Conservation (phyloP, 257 asterid species). For the Solanum tarijense region DNA sequence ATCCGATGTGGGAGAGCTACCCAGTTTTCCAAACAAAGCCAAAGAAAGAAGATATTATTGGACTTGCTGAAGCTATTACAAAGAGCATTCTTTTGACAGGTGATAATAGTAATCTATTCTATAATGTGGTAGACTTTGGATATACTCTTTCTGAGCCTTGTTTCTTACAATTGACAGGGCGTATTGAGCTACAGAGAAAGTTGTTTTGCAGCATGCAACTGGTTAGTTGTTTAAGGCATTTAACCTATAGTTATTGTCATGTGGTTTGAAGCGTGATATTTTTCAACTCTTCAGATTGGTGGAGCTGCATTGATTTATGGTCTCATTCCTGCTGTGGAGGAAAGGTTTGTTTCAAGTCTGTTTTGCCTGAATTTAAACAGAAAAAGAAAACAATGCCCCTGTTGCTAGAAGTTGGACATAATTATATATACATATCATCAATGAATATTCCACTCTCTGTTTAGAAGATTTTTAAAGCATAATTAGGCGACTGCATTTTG, state of each 20-base stretch:
- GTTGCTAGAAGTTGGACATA: not conserved
- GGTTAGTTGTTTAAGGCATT: slow-evolving; percentile 36
- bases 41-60: slow-evolving; percentile 69
- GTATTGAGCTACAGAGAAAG: slow-evolving; percentile 88
- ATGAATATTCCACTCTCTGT: not conserved
- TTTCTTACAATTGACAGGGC: slow-evolving; percentile 38
- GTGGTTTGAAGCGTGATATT: slow-evolving; percentile 4
- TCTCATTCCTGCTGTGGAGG: slow-evolving; percentile 89
- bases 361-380: not conserved
- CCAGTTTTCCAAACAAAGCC: slow-evolving; percentile 64
- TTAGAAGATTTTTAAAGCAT: not conserved
- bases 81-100: slow-evolving; percentile 92
- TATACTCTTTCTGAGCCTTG: slow-evolving; percentile 13
- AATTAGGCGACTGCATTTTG: not conserved
- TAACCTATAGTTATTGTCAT: not conserved
- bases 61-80: slow-evolving; percentile 93
- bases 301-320: slow-evolving; percentile 82
- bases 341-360: slow-evolving; percentile 47
- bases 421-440: not conserved
- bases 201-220: slow-evolving; percentile 97
- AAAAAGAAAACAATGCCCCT: not conserved
- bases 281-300: slow-evolving; percentile 54
- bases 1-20: slow-evolving; percentile 87
- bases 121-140: not conserved
- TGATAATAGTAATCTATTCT: slow-evolving; percentile 9